These are phyloP conservation scores for Tulasnella sp. DNA, from an alignment of 768 basidiomycete species.

Conservation along the genomic window DNA sequence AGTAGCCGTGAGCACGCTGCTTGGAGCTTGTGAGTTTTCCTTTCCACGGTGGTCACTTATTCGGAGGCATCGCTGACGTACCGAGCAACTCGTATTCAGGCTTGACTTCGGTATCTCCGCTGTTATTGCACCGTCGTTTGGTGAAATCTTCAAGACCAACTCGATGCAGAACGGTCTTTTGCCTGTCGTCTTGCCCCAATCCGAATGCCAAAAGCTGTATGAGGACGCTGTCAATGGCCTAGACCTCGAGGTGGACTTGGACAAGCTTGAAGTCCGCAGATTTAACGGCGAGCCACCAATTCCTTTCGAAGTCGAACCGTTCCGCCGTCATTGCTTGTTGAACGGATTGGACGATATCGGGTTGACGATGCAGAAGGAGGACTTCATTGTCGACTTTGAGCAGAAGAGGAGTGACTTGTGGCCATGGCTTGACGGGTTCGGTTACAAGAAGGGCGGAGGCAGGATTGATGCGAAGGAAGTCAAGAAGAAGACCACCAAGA, in stretches of 20 bases:
- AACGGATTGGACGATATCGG: slow-evolving; percentile 97
- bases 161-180: slow-evolving; percentile 93
- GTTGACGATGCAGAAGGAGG: slow-evolving; percentile 75
- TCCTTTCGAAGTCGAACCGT: slow-evolving; percentile 74
- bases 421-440: slow-evolving; percentile 97
- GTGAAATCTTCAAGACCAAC: slow-evolving; percentile 85
- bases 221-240: slow-evolving; percentile 67
- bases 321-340: slow-evolving; percentile 87
- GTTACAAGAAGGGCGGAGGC: slow-evolving; percentile 59
- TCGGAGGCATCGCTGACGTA: slow-evolving; percentile 12
- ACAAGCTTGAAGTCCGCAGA: slow-evolving; percentile 63
- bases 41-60: not conserved
- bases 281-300: slow-evolving; percentile 63
- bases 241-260: slow-evolving; percentile 77
- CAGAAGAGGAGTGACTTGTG: slow-evolving; percentile 62
- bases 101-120: slow-evolving; percentile 87
- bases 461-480: slow-evolving; percentile 31
- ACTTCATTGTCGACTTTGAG: slow-evolving; percentile 74
- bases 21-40: slow-evolving; percentile 61
- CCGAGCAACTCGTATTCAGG: slow-evolving; percentile 32
- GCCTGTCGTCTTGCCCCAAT: slow-evolving; percentile 61
- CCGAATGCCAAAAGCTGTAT: slow-evolving; percentile 62
- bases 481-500: slow-evolving; percentile 28
- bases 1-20: slow-evolving; percentile 88
- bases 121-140: slow-evolving; percentile 81